Base-by-base conservation (phyloP, 2,329 filamentous ascomycete genomes). In the Raffaelea ambrosiae region DNA sequence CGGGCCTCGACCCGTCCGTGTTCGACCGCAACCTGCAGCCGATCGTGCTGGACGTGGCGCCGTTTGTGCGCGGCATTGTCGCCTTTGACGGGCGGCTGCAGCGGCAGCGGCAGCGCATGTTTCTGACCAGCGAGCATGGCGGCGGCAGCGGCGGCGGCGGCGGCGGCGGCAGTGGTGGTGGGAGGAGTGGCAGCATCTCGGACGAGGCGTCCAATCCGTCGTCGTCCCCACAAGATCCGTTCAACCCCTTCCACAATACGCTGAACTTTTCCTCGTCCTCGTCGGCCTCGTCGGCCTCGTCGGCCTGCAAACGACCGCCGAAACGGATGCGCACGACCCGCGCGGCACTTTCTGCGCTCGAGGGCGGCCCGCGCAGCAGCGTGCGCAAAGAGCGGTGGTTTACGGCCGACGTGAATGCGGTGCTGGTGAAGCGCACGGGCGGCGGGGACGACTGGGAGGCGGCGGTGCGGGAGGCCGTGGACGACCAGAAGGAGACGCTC, bases 11-110 rank as follows among this genome's bases (percentile, higher is more conserved):
- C 8, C 7, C 16, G 35, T 38, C 35, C 35, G 16, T 38, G 0
- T 88, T 95, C 54, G 88, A 95, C 57, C 79, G 86, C 40, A 80
- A 81, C 0, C 68, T 85, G 57, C 62, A 65, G 1, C 70, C 83
- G 19, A 79, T 95, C 29, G 74, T 78, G 0, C 68, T 83, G 13
- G 93, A 98, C 53, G 71, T 97, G 2, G 90, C 89, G 0, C 93
- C 94, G 0, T 97, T 88, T 62, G 78, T 97, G n/a, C 85, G 94
- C 11, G 74, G 76, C 35, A 97, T 98, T 51, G 81, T 91, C 2
- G 73, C 81, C 0, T 86, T 84, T 59, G 91, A 97, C 56, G 69
- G 80, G 19, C 73, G 72, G 1, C 74, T 93, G 1, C 84, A 88
- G 58, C 71, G 79, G 51, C 79, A 88, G 53, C 77, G 84, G 3